Evolutionary conservation across 192 early-diverging fungal species (phyloP), one percentile per base, ranked within the genome.

Genomic region (Chytriomyces sp.): DNA sequence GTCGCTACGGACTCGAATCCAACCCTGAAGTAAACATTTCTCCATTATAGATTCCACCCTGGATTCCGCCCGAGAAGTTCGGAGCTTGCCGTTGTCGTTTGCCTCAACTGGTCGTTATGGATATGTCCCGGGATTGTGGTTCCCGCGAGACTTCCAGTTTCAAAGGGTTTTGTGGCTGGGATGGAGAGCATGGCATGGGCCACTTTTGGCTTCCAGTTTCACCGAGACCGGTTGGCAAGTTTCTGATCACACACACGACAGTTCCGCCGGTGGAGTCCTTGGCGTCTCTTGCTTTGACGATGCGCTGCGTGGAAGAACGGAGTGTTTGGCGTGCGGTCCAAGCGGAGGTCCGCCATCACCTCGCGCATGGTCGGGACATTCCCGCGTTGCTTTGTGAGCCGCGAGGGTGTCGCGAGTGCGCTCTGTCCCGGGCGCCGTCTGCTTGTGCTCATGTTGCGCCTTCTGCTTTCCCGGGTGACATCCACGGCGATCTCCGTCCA

Each of bases 161-260:
- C 97, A 77, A 99, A 99, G 22, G 93, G 93, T 78, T 99, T 99
- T 25, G 97, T 99, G 3, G 97, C 96, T 5, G 97, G 97, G 64
- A 99, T 96, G 26, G 94, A 96, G 64, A 99, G 80, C 97, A 99
- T 99, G 6, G 96, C 97, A 74, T 99, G 96, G 5, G 97, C 97
- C 59, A 99, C 81, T 68, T 89, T 80, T 14, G 97, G 96, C 81
- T 99, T 96, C 33, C 98, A 83, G 77, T 99, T 99, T 99, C 97
- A 59, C 97, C 97, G 39, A 99, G 84, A 3, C 97, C 97, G 22
- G 83, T 77, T 4, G 97, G 97, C 30, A 89, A 86, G 62, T 95
- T 93, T 55, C 97, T 88, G 78, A 99, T 94, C 38, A 99, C 95
- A 76, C 97, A 99, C 19, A 94, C 93, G 28, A 99, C 91, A 4